Conservation (phyloP, 805 yeast species). For the Lipomyces orientalis region DNA sequence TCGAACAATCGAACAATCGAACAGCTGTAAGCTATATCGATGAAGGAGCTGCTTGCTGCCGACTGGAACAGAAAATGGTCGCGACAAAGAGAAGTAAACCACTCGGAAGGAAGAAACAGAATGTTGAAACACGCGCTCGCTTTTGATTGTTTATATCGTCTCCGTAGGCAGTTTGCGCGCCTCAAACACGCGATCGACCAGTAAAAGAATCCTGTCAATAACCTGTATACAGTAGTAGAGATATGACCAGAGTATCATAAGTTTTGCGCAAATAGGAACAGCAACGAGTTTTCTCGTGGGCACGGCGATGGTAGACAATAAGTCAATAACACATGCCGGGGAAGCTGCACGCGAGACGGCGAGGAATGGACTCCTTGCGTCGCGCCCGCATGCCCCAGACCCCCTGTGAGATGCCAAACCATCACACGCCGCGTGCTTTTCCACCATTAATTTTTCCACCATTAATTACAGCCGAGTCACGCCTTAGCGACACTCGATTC, state of each 20-base stretch:
- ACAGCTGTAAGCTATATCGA: not conserved
- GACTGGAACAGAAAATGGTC: not conserved
- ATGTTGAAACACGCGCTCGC: not conserved
- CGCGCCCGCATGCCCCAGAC: not conserved
- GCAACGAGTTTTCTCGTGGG: not conserved
- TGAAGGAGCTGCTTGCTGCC: not conserved
- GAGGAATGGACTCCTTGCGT: not conserved
- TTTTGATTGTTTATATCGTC: not conserved
- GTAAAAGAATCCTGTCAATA: not conserved
- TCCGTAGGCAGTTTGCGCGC: not conserved
- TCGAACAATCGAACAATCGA: not conserved
- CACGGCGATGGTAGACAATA: not conserved
- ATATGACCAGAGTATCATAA: not conserved
- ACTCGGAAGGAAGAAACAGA: not conserved
- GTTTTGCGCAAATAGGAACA: not conserved
- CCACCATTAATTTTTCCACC: too few species aligned
- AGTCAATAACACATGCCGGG: not conserved
- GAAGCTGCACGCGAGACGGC: constrained; percentile 1
- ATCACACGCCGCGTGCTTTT: not conserved
- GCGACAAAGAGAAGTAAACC: not conserved
- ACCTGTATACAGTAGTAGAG: not conserved
- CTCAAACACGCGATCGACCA: not conserved
- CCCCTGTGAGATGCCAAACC: not conserved
- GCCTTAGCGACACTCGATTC: too few species aligned
- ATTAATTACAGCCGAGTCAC: too few species aligned